Base-by-base conservation (phyloP, 2,329 filamentous ascomycete genomes). In the Tolypocladium ophioglossoides region DNA sequence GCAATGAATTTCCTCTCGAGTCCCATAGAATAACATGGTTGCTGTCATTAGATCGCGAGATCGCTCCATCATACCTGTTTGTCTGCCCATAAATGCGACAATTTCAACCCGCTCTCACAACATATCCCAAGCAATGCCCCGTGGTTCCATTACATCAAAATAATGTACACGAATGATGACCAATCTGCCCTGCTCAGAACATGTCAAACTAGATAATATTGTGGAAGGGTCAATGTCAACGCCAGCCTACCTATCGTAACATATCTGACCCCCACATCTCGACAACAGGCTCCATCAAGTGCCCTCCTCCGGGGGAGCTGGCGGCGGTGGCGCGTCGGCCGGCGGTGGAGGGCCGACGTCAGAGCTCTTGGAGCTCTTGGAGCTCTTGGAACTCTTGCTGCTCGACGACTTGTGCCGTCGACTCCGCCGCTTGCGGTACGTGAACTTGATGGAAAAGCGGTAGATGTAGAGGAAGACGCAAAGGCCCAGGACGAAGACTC, bases 401-500 rank as follows among this genome's bases (percentile, higher is more conserved):
- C 67, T 72, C n/a, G 60, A 55, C 2, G 63, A 62, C 54, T 66
- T 67, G 54, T 64, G 64, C 22, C 60, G 62, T 34, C 50, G 58
- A 38, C 40, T 50, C 1, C 57, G 59, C 40, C 59, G 63, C 54
- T 63, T 68, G 35, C 62, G 65, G 20, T 61, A 58, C 1, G 63
- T 63, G 53, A 69, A 68, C 8, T 66, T 65, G 46, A 75, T 66
- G 3, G 74, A 71, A 22, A 56, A 54, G 49, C 72, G 66, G 57
- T 76, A 76, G 4, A 65, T 59, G 58, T 68, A 73, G 39, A 74
- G 57, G 56, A 77, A 76, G 39, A 64, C 64, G 40, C 62, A 53
- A 20, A 69, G 56, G 22, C 62, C 69, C 18, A 67, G 61, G 54
- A 77, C 53, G 54, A 76, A 76, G 22, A 68, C 59, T 30, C 67